Conservation (phyloP, 371 early-diverging fungal genomes). For the Circinella minor region DNA sequence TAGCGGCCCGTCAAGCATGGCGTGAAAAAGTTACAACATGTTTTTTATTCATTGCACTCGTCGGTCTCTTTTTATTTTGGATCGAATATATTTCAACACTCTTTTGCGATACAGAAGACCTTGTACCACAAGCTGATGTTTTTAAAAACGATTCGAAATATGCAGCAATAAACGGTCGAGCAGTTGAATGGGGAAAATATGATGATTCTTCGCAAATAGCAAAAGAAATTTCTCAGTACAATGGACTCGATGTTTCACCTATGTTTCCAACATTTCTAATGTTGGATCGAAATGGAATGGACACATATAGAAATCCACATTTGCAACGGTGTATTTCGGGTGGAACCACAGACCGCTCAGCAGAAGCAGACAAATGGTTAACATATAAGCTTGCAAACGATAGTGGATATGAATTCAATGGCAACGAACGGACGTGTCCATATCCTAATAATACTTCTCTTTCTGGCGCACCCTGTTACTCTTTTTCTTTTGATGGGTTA, state of each 20-base stretch:
- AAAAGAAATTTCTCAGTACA: conserved; percentile 35
- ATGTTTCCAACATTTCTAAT: conserved; percentile 50
- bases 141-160: conserved; percentile 35
- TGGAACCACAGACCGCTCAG: conserved; percentile 23
- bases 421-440: conserved; percentile 36
- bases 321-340: conserved; percentile 34
- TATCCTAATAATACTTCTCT: conserved; percentile 34
- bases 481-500: conserved; percentile 1
- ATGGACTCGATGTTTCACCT: conserved; percentile 46
- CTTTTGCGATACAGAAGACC: conserved; percentile 48
- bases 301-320: conserved; percentile 27
- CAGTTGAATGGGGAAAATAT: conserved; percentile 37
- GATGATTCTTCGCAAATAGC: conserved; percentile 23
- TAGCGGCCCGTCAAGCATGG: conserved; percentile 50
- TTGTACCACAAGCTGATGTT: conserved; percentile 27
- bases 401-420: conserved; percentile 35
- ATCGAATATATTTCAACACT: conserved; percentile 44
- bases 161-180: conserved; percentile 45
- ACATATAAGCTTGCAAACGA: conserved; percentile 33
- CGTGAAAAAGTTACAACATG: conserved; percentile 53
- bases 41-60: conserved; percentile 29
- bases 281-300: conserved; percentile 25
- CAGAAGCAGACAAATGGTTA: conserved; percentile 44
- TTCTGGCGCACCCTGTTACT: conserved; percentile 48
- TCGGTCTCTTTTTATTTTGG: conserved; percentile 45